Evolutionary conservation across 164 flowering plant genomes (phyloP).

Genomic region (Umbilicus rupestris): DNA sequence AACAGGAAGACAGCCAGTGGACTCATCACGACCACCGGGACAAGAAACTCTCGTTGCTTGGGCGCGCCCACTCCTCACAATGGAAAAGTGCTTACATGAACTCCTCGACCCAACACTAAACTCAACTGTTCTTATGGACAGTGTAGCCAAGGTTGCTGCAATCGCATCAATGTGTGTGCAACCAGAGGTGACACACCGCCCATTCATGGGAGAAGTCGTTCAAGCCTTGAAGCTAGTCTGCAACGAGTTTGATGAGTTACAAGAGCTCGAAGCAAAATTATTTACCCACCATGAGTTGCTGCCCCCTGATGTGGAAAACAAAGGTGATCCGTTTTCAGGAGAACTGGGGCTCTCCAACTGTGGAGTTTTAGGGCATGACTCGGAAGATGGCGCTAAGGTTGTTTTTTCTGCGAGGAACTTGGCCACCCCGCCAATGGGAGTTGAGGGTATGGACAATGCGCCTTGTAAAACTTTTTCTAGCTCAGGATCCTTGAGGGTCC

Average conservation of each 20-base stretch:
- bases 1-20: slow-evolving; percentile 2
- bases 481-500: background rate
- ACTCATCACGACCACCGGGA: background rate
- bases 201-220: slow-evolving; percentile 1
- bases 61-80: background rate
- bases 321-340: background rate
- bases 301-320: background rate
- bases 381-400: slow-evolving; percentile 1
- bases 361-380: background rate
- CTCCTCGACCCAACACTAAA: background rate
- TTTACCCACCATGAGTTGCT: background rate
- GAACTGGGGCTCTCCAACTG: background rate
- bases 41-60: background rate
- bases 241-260: background rate
- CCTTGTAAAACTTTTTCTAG: background rate
- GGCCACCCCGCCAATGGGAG: slow-evolving; percentile 5
- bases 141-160: background rate
- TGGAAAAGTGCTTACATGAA: background rate
- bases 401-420: background rate
- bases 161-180: background rate
- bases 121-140: background rate
- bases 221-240: background rate
- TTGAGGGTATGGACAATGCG: slow-evolving; percentile 4
- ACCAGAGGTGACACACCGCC: background rate
- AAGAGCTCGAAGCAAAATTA: background rate